Evolutionary conservation across 768 basidiomycete genomes (phyloP), one percentile per base, ranked within the genome.

Genomic region (Plicaturopsis crispa): DNA sequence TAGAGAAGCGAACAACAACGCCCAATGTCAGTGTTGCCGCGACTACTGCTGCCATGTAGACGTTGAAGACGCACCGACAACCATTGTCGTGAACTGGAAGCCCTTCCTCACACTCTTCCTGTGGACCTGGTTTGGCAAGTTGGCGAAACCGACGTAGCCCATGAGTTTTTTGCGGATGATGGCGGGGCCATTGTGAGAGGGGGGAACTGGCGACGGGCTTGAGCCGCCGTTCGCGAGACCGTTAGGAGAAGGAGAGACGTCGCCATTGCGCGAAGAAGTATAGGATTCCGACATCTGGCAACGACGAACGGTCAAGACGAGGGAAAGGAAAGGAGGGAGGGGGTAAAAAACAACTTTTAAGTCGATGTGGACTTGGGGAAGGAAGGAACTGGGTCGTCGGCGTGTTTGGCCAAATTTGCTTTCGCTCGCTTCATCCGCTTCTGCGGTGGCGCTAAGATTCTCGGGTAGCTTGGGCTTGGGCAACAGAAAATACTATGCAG

Each of bases 1-100:
- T 92, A 52, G 35, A 40, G 47, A 47, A 20, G 33, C 40, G 47
- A 39, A 49, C 49, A 45, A 47, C 51, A 36, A 47, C 44, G 42
- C 40, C 52, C 46, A 38, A 48, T 43, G 30, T 41, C 36, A 43
- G 42, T 44, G 52, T 48, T 43, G 40, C 39, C 37, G 48, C 45
- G 32, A 30, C n/a, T n/a, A n/a, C n/a, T 42, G 43, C 46, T 28
- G 14, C 14, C 8, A 8, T 28, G 14, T 8, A 14, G 26, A 8
- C 26, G 14, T 28, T 14, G 48, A 39, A 38, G 34, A 82, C 91
- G 54, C 50, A 94, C 94, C 94, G 57, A 99, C 94, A 46, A 99
- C 94, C 96, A 99, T 98, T 48, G 81, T 74, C 39, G 92, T 94
- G 69, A 99, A 99, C 62, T 98, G 90, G 74, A 98, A 99, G 32